Evolutionary conservation across 257 asterid genomes (phyloP).

Genomic region (Nicotiana noctiflora): DNA sequence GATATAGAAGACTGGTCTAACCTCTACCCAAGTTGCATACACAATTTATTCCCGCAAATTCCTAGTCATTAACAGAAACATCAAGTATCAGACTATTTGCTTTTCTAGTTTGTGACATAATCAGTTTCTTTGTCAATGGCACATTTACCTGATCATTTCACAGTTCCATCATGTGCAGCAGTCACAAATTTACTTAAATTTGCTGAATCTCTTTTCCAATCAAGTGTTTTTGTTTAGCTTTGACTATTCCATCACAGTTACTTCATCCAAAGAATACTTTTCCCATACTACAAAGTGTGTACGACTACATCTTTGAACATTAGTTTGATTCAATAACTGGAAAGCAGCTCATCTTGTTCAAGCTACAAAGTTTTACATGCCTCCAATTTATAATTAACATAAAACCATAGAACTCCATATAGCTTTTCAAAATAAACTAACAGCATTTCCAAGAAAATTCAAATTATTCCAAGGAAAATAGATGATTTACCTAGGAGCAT

Average conservation of each 20-base stretch:
- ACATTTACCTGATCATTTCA: not conserved
- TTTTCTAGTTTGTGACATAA: not conserved
- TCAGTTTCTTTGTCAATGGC: not conserved
- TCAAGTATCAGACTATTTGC: not conserved
- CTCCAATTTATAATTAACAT: not conserved
- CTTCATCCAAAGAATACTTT: not conserved
- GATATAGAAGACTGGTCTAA: no score
- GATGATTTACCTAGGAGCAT: slow-evolving; percentile 26
- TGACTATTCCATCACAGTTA: not conserved
- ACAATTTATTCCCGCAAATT: not conserved
- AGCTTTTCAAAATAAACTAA: not conserved
- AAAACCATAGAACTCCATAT: not conserved
- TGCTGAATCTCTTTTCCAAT: not conserved
- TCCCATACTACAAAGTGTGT: not conserved
- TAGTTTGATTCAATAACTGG: not conserved
- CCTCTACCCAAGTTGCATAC: not conserved
- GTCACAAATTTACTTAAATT: not conserved
- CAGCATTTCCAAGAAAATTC: not conserved
- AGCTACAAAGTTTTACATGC: not conserved
- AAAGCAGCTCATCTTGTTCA: not conserved
- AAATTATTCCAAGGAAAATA: not conserved
- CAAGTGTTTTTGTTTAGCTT: not conserved
- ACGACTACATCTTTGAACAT: not conserved
- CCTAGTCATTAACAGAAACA: not conserved
- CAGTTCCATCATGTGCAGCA: not conserved